These are phyloP conservation scores for Daucus carota DNA, from an alignment of 129 eudicot genomes.

Conservation along the genomic window DNA sequence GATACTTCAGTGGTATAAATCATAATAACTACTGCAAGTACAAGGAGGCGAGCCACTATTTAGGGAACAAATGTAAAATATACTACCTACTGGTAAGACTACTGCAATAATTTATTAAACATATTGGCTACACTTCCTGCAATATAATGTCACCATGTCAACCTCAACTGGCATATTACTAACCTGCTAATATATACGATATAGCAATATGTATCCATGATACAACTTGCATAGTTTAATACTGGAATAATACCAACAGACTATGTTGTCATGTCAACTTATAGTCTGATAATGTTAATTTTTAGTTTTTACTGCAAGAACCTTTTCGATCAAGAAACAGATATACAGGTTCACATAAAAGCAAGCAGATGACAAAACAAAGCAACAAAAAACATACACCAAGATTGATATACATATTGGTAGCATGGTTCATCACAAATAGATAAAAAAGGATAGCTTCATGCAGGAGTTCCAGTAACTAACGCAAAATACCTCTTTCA, in stretches of 20 bases:
- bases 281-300: not conserved
- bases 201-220: not conserved
- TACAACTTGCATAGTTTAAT: not conserved
- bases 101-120: too few species aligned
- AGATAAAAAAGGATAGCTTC: not conserved
- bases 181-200: too few species aligned
- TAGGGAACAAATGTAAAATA: too few species aligned
- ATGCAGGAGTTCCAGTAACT: not conserved
- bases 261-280: too few species aligned
- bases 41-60: too few species aligned
- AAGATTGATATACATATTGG: not conserved
- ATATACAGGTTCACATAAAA: not conserved
- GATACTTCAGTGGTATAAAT: too few species aligned
- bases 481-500: conserved; percentile 67
- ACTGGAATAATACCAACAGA: too few species aligned
- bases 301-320: not conserved
- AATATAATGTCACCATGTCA: too few species aligned
- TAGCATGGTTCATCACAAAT: not conserved
- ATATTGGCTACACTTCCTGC: too few species aligned
- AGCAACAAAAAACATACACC: not conserved
- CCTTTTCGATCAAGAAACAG: not conserved
- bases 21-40: too few species aligned
- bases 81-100: too few species aligned
- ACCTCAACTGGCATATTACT: too few species aligned
- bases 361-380: not conserved